phyloP scores from a whole-genome alignment of 1,139 yeast genomes.

The Nematodospora anomalae region DNA sequence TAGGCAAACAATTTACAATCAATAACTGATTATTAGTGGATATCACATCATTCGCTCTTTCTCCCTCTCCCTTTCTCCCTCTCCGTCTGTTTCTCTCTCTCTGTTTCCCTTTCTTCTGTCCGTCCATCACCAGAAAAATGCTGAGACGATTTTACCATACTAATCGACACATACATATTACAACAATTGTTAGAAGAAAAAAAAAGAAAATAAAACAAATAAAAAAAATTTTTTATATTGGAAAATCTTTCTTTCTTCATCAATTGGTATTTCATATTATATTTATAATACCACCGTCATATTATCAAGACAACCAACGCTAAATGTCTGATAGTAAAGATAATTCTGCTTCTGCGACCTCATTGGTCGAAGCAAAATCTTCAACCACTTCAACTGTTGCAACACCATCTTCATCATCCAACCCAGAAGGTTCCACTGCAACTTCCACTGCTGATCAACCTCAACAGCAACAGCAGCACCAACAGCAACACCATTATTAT shows the following conservation, averaged over 20 bases:
- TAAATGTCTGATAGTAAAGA: background rate
- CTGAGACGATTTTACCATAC: too few species aligned
- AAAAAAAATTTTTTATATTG: background rate
- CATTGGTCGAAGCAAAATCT: background rate
- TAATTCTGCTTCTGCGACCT: background rate
- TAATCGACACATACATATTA: background rate
- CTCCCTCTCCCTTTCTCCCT: too few species aligned
- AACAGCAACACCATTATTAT: conserved; percentile 2
- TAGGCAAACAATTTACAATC: too few species aligned
- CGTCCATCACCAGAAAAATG: too few species aligned
- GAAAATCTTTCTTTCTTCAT: background rate
- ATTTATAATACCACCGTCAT: background rate
- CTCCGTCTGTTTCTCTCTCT: too few species aligned
- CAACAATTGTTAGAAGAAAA: background rate
- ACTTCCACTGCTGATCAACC: conserved; percentile 1
- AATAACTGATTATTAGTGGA: too few species aligned
- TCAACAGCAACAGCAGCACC: conserved; percentile 1
- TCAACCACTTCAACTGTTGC: background rate
- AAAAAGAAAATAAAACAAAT: too few species aligned
- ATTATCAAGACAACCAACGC: background rate
- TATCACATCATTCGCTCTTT: too few species aligned
- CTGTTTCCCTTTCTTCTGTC: too few species aligned
- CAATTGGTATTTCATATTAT: background rate
- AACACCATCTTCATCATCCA: background rate
- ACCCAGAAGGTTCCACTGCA: background rate